Evolutionary conservation across 1,284 basidiomycete species (phyloP), one percentile per base, ranked within the genome.

Genomic region (Ceratobasidium sp.): DNA sequence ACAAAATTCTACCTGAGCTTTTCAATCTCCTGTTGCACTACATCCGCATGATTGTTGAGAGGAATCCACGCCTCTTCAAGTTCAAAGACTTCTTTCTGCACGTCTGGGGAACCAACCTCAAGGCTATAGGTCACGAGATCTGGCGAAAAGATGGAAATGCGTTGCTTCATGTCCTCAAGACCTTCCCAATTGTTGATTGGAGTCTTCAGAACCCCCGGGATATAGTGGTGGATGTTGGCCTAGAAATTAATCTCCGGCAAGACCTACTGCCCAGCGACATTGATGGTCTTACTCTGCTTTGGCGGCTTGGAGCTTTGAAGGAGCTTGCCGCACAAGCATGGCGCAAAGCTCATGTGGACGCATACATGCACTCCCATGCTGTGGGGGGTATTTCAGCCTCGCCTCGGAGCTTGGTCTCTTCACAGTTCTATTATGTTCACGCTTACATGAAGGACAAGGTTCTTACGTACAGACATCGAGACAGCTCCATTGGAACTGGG

Each of bases 361-460:
- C 73, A 1, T 76, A 76, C 18, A 20, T 55, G 9, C 73, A 76
- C 49, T 76, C 73, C 2, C 73, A 66, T 46, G 73, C 66, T 1
- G 28, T 76, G 2, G 73, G 61, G 1, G 63, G 73, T 13, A 15
- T 76, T 0, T 49, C 61, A 15, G 46, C 20, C 0, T 0, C 15
- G 5, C 61, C 73, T 0, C 1, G 39, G n/a, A 18, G 26, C 3
- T 1, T 5, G 6, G 20, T 66, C 1, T 2, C 10, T 4, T 6
- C 3, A 7, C 20, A 23, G 40, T 44, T 72, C n/a, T 46, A 46
- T 40, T 33, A 49, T 5, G 40, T 66, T 2, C 61, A 66, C 9
- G 49, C 53, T 9, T 76, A 76, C 33, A 51, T 55, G 49, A 76
- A 76, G 49, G 73, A 76, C 63, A 76, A 66, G 49, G 51, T n/a